Percentiles rank a stretch among this genome's conserved stretches.
Conservation (phyloP, 2,329 filamentous ascomycete species). For the Aspergillus hiratsukae region DNA sequence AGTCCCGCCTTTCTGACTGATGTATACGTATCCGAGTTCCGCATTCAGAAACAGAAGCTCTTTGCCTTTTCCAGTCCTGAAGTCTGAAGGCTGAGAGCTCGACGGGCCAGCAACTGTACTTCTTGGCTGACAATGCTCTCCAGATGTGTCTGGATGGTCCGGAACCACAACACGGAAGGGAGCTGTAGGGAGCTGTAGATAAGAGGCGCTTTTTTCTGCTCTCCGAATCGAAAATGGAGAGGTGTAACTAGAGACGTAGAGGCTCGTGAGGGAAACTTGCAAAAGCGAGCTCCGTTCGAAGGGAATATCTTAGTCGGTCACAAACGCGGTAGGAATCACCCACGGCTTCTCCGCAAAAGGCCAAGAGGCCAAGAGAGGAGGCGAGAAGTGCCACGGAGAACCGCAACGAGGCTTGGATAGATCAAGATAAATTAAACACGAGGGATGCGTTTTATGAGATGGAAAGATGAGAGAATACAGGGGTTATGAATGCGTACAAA, state of each 20-base stretch:
- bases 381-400: neutral
- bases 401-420: neutral
- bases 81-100: neutral
- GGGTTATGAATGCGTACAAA: neutral
- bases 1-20: neutral
- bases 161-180: neutral
- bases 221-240: neutral
- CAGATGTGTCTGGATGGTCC: neutral
- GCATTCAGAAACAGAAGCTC: neutral
- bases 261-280: neutral
- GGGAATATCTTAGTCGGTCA: neutral
- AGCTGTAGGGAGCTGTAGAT: neutral
- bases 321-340: neutral
- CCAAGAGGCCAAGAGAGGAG: neutral
- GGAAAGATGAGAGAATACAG: neutral
- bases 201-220: neutral
- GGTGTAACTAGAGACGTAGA: neutral
- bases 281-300: neutral
- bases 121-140: neutral
- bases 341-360: neutral
- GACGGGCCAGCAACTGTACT: neutral
- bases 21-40: neutral
- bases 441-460: neutral
- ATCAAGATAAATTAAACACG: neutral
- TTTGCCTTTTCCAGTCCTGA: neutral